Evolutionary conservation across 768 basidiomycete species (phyloP), one percentile per base, ranked within the genome.

Genomic region (Mycena indigotica): DNA sequence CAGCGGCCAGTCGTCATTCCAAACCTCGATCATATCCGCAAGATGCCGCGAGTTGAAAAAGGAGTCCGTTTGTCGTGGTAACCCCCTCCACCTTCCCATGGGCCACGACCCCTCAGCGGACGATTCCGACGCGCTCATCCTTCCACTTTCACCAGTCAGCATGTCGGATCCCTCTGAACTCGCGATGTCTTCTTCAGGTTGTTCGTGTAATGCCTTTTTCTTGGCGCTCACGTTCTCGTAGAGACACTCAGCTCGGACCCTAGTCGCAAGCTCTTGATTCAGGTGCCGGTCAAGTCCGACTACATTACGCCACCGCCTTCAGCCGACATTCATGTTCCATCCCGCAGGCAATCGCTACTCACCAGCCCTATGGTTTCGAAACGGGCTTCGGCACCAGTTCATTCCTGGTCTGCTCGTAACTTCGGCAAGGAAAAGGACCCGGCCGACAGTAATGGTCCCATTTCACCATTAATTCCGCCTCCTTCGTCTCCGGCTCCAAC

Each of bases 291-390:
- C 15, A 23, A 44, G 41, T 16, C 15, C 41, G 61, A 58, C 25
- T 58, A 62, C 29, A 45, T 32, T 6, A 58, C 61, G 2, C 61
- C 61, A 5, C 61, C 61, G 10, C 54, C 57, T 2, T 62, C 61
- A 0, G 61, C 61, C 1, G 28, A 26, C 29, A 56, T 57, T 16
- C 50, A 56, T 21, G 49, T 62, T 23, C 61, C 61, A 4, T 39
- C 39, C 5, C 56, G 25, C 2, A 29, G 41, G 17, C 53, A 52
- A 8, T 62, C 60, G 13, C 28, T 57, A 4, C 45, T 58, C 54
- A 29, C 50, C 48, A 50, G 23, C 23, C 5, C 48, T 4, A 50
- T 50, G 13, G 5, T 29, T 15, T 6, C 23, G 8, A 58, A 55
- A 32, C 56, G 53, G 32, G 41, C 56, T 15, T 62, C 60, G n/a